phyloP scores from a whole-genome alignment of 768 basidiomycete genomes.

The Cystoderma amianthinum region DNA sequence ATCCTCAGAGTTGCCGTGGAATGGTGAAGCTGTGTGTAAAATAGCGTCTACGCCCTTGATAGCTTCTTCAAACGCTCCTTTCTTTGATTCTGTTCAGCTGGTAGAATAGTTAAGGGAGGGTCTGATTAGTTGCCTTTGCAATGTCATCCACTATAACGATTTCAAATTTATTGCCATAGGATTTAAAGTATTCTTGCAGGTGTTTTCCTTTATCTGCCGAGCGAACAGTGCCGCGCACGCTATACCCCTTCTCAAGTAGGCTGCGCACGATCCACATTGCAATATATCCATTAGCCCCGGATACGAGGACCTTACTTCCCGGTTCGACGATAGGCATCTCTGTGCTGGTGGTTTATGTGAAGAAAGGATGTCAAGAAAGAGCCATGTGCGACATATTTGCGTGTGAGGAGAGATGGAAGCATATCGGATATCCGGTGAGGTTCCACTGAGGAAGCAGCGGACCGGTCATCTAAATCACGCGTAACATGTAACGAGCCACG shows the following conservation, averaged over 20 bases:
- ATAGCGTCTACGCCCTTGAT: constrained; percentile 64
- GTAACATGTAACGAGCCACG: too few relatives aligned
- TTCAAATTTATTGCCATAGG: constrained; percentile 18
- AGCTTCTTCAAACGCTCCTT: constrained; percentile 63
- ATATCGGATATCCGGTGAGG: too few relatives aligned
- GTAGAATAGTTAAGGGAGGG: background rate
- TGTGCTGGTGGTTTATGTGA: too few relatives aligned
- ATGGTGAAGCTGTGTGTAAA: constrained; percentile 56
- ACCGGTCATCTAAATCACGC: too few relatives aligned
- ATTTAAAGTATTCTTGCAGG: constrained; percentile 12
- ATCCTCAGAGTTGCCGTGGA: constrained; percentile 33
- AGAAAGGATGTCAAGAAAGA: too few relatives aligned
- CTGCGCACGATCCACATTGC: constrained; percentile 19
- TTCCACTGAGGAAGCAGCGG: too few relatives aligned
- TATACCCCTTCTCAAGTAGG: constrained; percentile 19
- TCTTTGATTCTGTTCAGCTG: constrained; percentile 19
- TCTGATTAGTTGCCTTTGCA: constrained; percentile 9
- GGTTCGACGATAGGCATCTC: background rate
- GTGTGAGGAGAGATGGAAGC: too few relatives aligned
- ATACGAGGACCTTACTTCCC: constrained; percentile 15
- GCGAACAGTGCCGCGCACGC: constrained; percentile 19
- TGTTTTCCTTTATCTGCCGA: constrained; percentile 14
- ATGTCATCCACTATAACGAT: constrained; percentile 17
- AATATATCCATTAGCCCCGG: constrained; percentile 22
- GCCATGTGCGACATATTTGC: too few relatives aligned